Evolutionary conservation across 768 basidiomycete species (phyloP), one percentile per base, ranked within the genome.

Genomic region (Leccinum subgranulosum): DNA sequence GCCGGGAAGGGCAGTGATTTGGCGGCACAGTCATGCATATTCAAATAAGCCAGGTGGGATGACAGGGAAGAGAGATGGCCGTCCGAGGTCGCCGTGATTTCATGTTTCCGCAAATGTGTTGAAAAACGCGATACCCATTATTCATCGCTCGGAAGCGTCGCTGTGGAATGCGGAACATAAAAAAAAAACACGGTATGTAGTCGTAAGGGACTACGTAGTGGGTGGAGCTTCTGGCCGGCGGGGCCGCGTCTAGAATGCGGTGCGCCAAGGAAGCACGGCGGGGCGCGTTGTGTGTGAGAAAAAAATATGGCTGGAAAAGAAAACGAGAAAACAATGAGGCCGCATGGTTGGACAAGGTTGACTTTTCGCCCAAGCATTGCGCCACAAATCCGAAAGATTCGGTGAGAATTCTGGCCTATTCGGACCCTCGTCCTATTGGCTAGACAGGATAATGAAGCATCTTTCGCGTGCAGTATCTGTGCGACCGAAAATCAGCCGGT

Each of bases 301-400:
- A 43, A 39, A 59, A 17, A 41, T n/a, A 12, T 5, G 45, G 34
- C n/a, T 52, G 25, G 34, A 43, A 31, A 36, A 43, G 43, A 31
- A 43, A 23, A 43, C 17, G 53, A 8, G 19, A 19, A 43, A 43
- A 43, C 19, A n/a, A 43, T 19, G 41, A 43, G 41, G 41, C 19
- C 41, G 41, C 41, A 43, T 15, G 43, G 36, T 49, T n/a, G 46
- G 27, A 55, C 51, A 39, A 52, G 41, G 47, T 36, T 33, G 54
- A 43, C 19, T 28, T 3, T 49, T 53, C 47, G 51, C 45, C 34
- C 23, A 46, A 23, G 56, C 51, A 27, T 27, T 29, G 55, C 63
- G 63, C 59, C 63, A 65, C 63, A 64, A 43, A 19, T 50, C 62
- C 28, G 53, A 56, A 53, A 10, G 23, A 51, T 49, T 52, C 29